phyloP scores from a whole-genome alignment of 176 grass and related monocot species.

The Aegilops bicornis region DNA sequence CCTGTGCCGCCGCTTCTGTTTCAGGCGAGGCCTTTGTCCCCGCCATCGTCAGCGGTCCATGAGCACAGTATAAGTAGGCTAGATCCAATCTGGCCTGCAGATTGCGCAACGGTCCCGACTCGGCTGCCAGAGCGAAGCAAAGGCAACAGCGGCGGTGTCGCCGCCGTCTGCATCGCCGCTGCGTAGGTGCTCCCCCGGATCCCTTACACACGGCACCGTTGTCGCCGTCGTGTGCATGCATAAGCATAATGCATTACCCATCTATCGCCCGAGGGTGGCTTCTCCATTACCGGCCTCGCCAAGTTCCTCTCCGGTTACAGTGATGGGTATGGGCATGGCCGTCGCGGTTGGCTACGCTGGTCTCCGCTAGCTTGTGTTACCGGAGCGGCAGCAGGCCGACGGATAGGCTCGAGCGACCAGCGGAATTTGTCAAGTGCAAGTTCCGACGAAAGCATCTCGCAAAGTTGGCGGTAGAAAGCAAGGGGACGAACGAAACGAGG shows the following conservation, averaged over 20 bases:
- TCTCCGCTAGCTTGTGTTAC: too few species aligned
- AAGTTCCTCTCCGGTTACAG: too few species aligned
- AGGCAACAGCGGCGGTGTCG: too few species aligned
- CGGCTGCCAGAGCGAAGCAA: too few species aligned
- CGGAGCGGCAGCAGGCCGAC: neutral
- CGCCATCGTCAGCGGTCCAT: neutral
- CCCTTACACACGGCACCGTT: too few species aligned
- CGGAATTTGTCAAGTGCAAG: slow-evolving; percentile 35
- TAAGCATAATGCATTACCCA: too few species aligned
- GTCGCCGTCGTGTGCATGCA: neutral
- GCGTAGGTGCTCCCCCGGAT: too few species aligned
- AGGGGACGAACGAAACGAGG: slow-evolving; percentile 46
- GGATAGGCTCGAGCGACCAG: slow-evolving; percentile 25
- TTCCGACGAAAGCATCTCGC: slow-evolving; percentile 53
- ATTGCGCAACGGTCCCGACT: neutral
- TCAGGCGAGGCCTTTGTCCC: neutral
- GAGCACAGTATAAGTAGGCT: neutral
- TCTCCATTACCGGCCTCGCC: too few species aligned
- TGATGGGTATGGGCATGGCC: too few species aligned
- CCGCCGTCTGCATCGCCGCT: too few species aligned
- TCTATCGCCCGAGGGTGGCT: too few species aligned
- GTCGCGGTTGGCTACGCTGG: too few species aligned
- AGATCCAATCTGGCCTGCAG: neutral
- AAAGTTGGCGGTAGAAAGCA: slow-evolving; percentile 39
- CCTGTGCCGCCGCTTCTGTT: neutral